Percentiles rank a stretch among this genome's conserved stretches.
Conservation (phyloP, 768 basidiomycete species). For the Boletus vermiculosoides region DNA sequence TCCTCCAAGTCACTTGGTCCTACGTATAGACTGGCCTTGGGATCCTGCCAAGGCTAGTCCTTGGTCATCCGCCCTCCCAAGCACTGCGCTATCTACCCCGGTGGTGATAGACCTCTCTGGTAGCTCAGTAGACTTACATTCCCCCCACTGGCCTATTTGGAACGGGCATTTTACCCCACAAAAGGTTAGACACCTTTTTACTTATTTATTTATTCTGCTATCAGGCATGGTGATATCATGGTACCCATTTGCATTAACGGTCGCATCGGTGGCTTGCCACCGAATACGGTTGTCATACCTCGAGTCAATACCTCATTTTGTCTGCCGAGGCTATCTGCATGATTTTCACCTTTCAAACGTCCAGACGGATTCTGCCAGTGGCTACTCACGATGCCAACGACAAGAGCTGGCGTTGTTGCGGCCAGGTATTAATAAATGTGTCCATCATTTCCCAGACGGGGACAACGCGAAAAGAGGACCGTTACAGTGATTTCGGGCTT, state of each 20-base stretch:
- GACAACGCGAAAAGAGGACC: too few species aligned
- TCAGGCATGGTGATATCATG: conserved; percentile 20
- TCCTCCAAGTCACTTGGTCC: conserved; percentile 30
- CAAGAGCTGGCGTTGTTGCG: neutral
- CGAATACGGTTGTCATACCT: conserved; percentile 2
- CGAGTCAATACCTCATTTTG: neutral
- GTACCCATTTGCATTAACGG: too few species aligned
- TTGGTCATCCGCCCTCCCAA: conserved; percentile 18
- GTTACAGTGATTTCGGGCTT: too few species aligned
- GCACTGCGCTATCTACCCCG: conserved; percentile 38
- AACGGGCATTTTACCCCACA: neutral
- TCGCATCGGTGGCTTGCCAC: conserved; percentile 14
- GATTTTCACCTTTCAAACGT: neutral
- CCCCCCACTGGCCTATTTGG: neutral
- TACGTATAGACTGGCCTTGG: conserved; percentile 17
- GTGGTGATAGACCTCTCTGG: conserved; percentile 35
- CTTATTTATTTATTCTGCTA: conserved; percentile 11
- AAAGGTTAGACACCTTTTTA: conserved; percentile 10
- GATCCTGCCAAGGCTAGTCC: conserved; percentile 20
- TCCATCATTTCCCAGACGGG: neutral
- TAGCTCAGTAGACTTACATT: conserved; percentile 10
- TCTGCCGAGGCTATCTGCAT: neutral
- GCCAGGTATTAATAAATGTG: neutral
- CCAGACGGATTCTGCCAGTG: too few species aligned
- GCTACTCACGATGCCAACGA: neutral